phyloP scores from a whole-genome alignment of 441 rosid genomes.

The Daphne laureola region DNA sequence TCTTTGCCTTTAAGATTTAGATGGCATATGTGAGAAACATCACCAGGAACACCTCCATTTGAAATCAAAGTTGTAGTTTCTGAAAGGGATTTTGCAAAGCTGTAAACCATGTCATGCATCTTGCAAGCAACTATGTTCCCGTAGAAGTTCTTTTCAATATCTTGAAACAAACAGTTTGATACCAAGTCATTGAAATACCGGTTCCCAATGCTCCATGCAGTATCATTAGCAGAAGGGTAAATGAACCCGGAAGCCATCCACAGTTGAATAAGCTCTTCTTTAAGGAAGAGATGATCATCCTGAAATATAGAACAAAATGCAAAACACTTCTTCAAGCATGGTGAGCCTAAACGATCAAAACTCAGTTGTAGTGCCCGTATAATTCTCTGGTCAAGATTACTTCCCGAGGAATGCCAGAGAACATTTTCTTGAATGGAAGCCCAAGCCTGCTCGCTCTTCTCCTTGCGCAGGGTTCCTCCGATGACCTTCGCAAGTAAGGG shows the following conservation, averaged over 20 bases:
- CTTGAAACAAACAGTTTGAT: constrained; percentile 20
- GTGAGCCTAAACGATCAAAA: too few species aligned
- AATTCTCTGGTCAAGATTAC: neutral
- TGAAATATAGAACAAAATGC: too few species aligned
- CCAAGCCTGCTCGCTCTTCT: constrained; percentile 8
- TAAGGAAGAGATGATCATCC: neutral
- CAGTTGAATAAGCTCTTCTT: constrained; percentile 9
- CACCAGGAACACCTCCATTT: neutral
- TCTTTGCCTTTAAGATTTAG: neutral
- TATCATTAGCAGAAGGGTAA: neutral
- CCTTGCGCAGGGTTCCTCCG: constrained; percentile 11
- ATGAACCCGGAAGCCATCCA: constrained; percentile 27
- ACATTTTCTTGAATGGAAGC: neutral
- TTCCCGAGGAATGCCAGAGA: neutral
- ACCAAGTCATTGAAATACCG: constrained; percentile 16
- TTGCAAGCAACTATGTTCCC: constrained; percentile 11
- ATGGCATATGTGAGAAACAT: constrained; percentile 3
- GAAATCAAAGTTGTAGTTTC: constrained; percentile 1
- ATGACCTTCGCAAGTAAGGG: constrained; percentile 21
- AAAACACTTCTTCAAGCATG: too few species aligned
- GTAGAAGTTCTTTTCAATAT: constrained; percentile 11
- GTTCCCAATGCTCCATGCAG: constrained; percentile 10
- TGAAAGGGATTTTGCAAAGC: constrained; percentile 16
- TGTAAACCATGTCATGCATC: constrained; percentile 25
- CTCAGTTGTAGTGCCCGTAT: too few species aligned